Base-by-base conservation (phyloP, 2,329 filamentous ascomycete species). In the Elsinoe fawcettii region DNA sequence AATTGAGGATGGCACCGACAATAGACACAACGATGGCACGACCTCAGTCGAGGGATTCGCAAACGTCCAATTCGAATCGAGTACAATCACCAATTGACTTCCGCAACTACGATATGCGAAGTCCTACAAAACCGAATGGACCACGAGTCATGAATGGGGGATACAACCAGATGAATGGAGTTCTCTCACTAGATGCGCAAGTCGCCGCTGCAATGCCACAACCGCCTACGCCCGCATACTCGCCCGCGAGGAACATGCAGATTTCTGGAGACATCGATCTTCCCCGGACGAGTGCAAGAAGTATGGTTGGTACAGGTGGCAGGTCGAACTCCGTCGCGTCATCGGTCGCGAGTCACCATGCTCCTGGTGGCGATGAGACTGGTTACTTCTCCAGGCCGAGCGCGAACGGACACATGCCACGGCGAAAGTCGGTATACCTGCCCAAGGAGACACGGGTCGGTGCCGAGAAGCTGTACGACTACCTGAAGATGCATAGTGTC, bases 211-310 rank as follows among this genome's bases (percentile, higher is more conserved):
- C 75, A 14, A 73, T 90, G 65, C 87, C 87, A 9, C 87, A 86
- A 67, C 72, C 85, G 46, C 87, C 87, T 1, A 85, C 85, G 64
- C 85, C 87, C 6, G 87, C 88, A 3, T 91, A 90, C 66, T 90
- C 84, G 64, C 87, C 87, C n/a, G 85, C 85, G 1, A 79, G 86
- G 32, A 88, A 87, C 25, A 86, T 83, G 57, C 76, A 85, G 3
- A 83, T 84, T 2, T 82, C 80, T 22, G 83, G 84, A 59, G 78
- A 81, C 22, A 80, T 86, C 7, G 79, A 84, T 39, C 77, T 84
- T 2, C 86, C 86, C 1, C 77, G 84, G 22, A 85, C 80, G 63
- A 84, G 81, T 2, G 79, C 84, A 1, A 77, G 85, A 14, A 82
- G 81, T 61, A 78, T 85, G 65, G 84, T 83, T 53, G 81, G 79